These are phyloP conservation scores for Ceratocystis variospora DNA, from an alignment of 2,329 filamentous ascomycete species.

Conservation along the genomic window DNA sequence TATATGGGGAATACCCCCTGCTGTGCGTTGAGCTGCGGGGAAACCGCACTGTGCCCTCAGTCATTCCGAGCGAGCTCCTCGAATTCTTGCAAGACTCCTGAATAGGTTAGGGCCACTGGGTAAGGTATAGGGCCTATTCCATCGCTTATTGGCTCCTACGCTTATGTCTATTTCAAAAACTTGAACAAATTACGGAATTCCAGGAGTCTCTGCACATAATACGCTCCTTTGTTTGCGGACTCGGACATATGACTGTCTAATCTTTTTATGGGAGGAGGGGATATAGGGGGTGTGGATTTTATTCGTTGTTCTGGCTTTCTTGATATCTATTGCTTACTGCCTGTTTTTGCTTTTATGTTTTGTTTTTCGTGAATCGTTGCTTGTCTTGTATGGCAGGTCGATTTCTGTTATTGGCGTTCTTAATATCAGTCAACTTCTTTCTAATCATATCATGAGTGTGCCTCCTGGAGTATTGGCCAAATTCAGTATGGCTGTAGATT, in stretches of 20 bases:
- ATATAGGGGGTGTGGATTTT: background rate
- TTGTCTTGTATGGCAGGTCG: background rate
- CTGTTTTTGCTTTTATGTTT: background rate
- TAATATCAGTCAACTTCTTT: background rate
- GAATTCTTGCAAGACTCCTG: slow-evolving; percentile 11
- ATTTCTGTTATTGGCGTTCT: background rate
- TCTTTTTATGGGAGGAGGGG: background rate
- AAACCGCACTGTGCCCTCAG: background rate
- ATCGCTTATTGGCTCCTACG: background rate
- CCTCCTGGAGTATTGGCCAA: background rate
- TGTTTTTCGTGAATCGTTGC: background rate
- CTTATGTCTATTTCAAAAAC: background rate
- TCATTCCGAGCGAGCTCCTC: slow-evolving; percentile 12
- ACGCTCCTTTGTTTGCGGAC: background rate
- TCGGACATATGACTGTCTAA: background rate
- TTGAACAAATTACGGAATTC: background rate
- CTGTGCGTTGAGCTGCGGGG: slow-evolving; percentile 15
- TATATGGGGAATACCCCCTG: slow-evolving; percentile 17
- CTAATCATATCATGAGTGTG: background rate
- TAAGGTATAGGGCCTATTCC: background rate
- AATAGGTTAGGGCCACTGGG: background rate
- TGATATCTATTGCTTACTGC: slow-evolving; percentile 7
- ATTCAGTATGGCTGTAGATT: background rate
- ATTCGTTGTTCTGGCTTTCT: slow-evolving; percentile 1
- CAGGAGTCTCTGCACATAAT: slow-evolving; percentile 7